Evolutionary conservation across 2,329 filamentous ascomycete species (phyloP), one percentile per base, ranked within the genome.

Genomic region (Fusarium bulbicola): DNA sequence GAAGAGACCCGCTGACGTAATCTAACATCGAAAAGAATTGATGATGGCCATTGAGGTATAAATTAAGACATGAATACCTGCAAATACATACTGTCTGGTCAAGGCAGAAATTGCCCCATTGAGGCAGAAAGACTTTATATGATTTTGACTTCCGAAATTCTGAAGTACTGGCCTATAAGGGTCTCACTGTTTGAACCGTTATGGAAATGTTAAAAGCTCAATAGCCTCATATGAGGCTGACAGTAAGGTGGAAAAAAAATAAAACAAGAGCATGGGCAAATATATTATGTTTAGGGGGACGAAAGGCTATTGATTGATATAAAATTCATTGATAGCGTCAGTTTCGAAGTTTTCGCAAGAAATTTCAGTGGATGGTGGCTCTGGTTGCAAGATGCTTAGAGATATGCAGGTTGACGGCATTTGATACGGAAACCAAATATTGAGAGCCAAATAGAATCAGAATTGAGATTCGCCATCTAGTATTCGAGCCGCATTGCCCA

Each of bases 391-490:
- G 20, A 34, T 16, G n/a, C 20, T 18, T 36, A 3, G 6, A 46
- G 15, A 43, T 13, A 46, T 43, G 20, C 45, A 40, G 26, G 7
- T 16, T 15, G 6, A 30, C 15, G 6, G 37, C 37, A 26, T 45
- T 42, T 16, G 7, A 43, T 10, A 36, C 26, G n/a, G 16, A 47
- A 36, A 28, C 5, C 10, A 54, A 30, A 8, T 12, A 21, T 39
- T 43, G 36, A 60, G 56, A 49, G 45, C 57, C 59, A 74, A 63
- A 50, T 46, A 32, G 46, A 57, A 52, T 63, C 65, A 63, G 64
- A 66, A 76, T 66, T 75, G 68, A 74, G 73, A 64, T 75, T 66
- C 63, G 63, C 72, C 73, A 63, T 77, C 74, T 78, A 77, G 59
- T 64, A 28, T 61, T 62, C 58, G 57, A 69, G 68, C 53, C 56